A percentile compares a stretch with the other conserved stretches of the same genome.
Conservation (phyloP, 78 protist species). For the Pigoraptor vietnamica region DNA sequence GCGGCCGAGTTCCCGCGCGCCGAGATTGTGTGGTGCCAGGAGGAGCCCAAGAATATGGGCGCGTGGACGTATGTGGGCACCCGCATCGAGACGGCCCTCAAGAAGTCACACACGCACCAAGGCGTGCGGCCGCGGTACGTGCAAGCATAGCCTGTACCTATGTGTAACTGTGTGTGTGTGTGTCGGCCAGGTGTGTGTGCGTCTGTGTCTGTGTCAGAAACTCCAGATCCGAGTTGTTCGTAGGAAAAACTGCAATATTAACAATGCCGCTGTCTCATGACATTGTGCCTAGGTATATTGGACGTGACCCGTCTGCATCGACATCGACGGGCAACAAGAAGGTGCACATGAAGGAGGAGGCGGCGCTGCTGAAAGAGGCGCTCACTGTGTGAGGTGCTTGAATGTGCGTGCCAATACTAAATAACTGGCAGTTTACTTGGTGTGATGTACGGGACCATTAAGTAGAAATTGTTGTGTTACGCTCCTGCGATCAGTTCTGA, state of each 20-base stretch:
- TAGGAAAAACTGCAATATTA: too few relatives aligned
- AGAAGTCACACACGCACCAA: neutral
- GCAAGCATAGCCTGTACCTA: neutral
- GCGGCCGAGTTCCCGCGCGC: conserved; percentile 38
- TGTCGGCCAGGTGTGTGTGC: neutral
- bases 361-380: neutral
- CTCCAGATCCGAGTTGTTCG: neutral
- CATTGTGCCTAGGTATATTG: neutral
- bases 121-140: conserved; percentile 8
- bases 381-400: neutral
- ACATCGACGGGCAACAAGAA: conserved; percentile 35
- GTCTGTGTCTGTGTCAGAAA: too few relatives aligned
- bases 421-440: neutral
- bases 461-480: too few relatives aligned
- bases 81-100: conserved; percentile 48
- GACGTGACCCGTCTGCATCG: conserved; percentile 17
- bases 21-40: conserved; percentile 88
- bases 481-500: too few relatives aligned
- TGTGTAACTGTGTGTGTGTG: neutral
- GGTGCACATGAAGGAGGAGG: conserved; percentile 21
- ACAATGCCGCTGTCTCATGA: neutral
- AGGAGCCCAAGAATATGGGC: conserved; percentile 89
- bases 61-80: conserved; percentile 77
- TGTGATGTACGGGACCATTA: too few relatives aligned
- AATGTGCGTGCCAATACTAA: too few relatives aligned